Base-by-base conservation (phyloP, 1,139 yeast species). In the Hyphopichia buzzinii region DNA sequence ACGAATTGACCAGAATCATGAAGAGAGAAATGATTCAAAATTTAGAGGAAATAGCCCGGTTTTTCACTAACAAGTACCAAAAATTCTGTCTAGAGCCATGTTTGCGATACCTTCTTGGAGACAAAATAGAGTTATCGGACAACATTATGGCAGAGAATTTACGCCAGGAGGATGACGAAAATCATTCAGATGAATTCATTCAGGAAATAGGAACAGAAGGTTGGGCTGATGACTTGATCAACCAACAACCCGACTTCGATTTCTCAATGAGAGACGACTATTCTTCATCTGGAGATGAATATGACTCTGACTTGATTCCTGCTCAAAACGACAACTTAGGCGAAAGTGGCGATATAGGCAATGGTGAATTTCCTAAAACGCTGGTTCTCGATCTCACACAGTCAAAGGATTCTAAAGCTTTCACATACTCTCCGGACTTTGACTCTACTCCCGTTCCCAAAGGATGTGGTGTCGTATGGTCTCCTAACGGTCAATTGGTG, bases 381-480 rank as follows among this genome's bases (percentile, higher is more conserved):
- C 6, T 10, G 6, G 23, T 19, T 10, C 23, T 19, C 10, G 23
- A 19, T 19, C 8, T 6, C 10, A 19, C 23, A 6, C 6, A 19
- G 23, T 19, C 23, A 19, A 19, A 19, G 6, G 23, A 19, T 19
- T 6, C 23, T 19, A 19, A 19, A 10, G 14, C 10, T 10, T 24
- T 8, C 26, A 10, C 8, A 5, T 8, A 5, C 12, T 7, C 27
- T 3, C 10, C 25, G 4, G 19, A 16, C 21, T 77, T 81, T 49
- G 96, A 88, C 51, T 81, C 89, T 26, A 87, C 96, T 0, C 97
- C 97, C 0, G 72, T 89, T 3, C 96, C 97, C 0, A 88, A 86
- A 53, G 95, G 92, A 3, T 89, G 96, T 64, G 96, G 97, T 8
- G 96, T 95, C 0, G 68, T 79, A 0, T 89, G 97, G 96, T 73